A percentile compares a stretch with the other conserved stretches of the same genome.
Conservation (phyloP, 306 rosid genomes). For the Luffa acutangula region DNA sequence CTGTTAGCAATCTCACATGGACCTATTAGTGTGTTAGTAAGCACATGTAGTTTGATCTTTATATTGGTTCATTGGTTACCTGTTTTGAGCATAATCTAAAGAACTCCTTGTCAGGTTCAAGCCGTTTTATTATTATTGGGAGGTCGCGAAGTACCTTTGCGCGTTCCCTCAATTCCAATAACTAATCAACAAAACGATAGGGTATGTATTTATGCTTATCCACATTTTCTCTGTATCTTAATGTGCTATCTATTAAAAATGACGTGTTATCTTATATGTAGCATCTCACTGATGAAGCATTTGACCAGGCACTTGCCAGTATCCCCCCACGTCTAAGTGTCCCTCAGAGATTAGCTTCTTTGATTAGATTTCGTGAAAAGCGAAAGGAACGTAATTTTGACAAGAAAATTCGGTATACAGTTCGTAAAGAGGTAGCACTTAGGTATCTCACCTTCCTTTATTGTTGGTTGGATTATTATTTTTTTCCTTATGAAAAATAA, state of each 20-base stretch:
- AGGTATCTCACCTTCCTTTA: constrained; percentile 36
- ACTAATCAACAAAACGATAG: constrained; percentile 29
- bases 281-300: constrained; percentile 30
- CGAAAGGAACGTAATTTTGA: constrained; percentile 70
- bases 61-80: neutral
- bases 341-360: constrained; percentile 63
- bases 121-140: constrained; percentile 61
- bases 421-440: constrained; percentile 72
- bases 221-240: neutral
- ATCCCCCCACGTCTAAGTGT: constrained; percentile 45
- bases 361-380: constrained; percentile 77
- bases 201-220: constrained; percentile 28
- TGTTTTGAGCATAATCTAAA: neutral
- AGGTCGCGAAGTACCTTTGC: constrained; percentile 51
- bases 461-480: constrained; percentile 7
- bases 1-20: neutral
- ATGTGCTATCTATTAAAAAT: neutral
- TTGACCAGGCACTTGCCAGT: constrained; percentile 44
- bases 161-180: constrained; percentile 27
- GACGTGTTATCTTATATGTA: constrained; percentile 19
- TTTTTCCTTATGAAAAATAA: neutral
- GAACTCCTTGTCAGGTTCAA: constrained; percentile 43
- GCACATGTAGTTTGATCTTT: neutral
- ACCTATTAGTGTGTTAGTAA: neutral
- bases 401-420: constrained; percentile 71